Evolutionary conservation across 352 stramenopile genomes (phyloP), one percentile per base, ranked within the genome.

Genomic region (Phytophthora cactorum): DNA sequence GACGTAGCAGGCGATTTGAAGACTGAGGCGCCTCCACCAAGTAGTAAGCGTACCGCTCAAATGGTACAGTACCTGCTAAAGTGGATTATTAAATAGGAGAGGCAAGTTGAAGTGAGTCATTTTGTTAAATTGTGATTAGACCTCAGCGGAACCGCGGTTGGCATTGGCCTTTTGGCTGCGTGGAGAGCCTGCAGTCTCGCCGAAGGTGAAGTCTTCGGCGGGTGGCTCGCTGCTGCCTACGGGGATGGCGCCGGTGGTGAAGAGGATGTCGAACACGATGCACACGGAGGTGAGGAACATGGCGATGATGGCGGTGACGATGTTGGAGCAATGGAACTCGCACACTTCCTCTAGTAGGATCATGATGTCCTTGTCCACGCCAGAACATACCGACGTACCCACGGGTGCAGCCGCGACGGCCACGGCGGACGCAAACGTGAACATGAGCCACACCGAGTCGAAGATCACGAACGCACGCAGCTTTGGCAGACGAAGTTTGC

Each of bases 321-420:
- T 71, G 55, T 86, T 81, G 17, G 73, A 77, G 70, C 83, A 91
- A 63, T 75, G 75, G 70, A 91, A 84, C n/a, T 81, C 74, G 60
- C 83, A 91, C 27, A 82, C 78, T 55, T 91, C 77, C 56, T 91
- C 59, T 46, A 91, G 63, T 34, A 88, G 56, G 14, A 51, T 69
- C 72, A 80, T 61, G 39, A 86, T 68, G 49, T 84, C 79, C 43
- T 77, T 73, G 51, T 75, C 50, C 22, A 72, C 65, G 43, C 74
- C 78, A 3, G 82, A 83, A 78, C 83, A 91, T 10, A 90, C 74
- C 1, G 83, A 72, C 38, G 77, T 81, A 2, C 74, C 83, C 0
- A 88, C 73, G 2, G 83, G 81, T 34, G 81, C 81, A 28, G 86
- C 68, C 12, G 83, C 75, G 5, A 85, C 79, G 2, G 78, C 74